These are phyloP conservation scores for Cytospora piceae DNA, from an alignment of 2,329 filamentous ascomycete genomes.

Conservation along the genomic window DNA sequence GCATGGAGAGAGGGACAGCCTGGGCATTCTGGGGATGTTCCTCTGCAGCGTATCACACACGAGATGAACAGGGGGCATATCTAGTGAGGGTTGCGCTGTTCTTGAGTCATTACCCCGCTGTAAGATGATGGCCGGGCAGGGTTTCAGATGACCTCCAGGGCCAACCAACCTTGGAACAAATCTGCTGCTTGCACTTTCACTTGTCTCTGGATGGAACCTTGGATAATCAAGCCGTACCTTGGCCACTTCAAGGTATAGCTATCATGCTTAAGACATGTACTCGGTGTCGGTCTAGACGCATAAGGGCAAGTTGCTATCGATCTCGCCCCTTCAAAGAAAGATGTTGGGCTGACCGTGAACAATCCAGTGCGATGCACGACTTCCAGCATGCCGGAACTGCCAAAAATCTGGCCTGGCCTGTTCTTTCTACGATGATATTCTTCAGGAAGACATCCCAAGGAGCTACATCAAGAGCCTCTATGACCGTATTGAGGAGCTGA, in stretches of 20 bases:
- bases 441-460: constrained; percentile 20
- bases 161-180: constrained; percentile 11
- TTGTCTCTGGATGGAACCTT: neutral
- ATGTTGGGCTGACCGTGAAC: neutral
- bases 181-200: neutral
- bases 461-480: constrained; percentile 24
- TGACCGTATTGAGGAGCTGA: constrained; percentile 25
- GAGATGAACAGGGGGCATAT: neutral
- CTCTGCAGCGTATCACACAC: neutral
- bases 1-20: too few species aligned
- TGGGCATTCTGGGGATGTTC: neutral
- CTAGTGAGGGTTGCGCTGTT: neutral
- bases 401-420: constrained; percentile 22
- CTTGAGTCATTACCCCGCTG: constrained; percentile 17
- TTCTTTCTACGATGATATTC: constrained; percentile 20
- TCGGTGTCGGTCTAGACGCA: constrained; percentile 20
- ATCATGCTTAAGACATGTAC: constrained; percentile 26
- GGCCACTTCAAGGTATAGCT: too few species aligned
- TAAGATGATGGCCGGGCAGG: neutral
- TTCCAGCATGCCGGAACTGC: constrained; percentile 21
- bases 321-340: neutral
- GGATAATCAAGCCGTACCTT: neutral
- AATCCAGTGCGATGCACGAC: constrained; percentile 20
- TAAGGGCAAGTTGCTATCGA: constrained; percentile 8
- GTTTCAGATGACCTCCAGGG: neutral